These are phyloP conservation scores for Microsporum audouinii DNA, from an alignment of 2,329 filamentous ascomycete genomes.

Conservation along the genomic window DNA sequence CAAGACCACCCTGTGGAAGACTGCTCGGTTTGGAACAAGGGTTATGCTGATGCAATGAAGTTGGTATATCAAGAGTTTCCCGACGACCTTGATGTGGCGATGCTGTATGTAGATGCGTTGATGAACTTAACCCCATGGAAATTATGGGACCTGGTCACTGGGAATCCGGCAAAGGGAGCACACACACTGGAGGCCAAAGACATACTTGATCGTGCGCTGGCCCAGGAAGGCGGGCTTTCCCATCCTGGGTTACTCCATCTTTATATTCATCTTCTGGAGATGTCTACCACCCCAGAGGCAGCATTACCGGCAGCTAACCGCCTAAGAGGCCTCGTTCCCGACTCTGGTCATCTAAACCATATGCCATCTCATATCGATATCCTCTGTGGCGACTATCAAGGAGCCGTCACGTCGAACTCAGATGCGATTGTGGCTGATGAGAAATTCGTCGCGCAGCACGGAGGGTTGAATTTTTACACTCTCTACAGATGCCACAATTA, in stretches of 20 bases:
- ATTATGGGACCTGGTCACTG: conserved; percentile 51
- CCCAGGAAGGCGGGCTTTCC: conserved; percentile 35
- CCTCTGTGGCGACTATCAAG: conserved; percentile 58
- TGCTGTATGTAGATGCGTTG: conserved; percentile 52
- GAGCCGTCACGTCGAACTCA: conserved; percentile 55
- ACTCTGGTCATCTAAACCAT: conserved; percentile 59
- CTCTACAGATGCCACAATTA: conserved; percentile 65
- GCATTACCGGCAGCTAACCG: conserved; percentile 51
- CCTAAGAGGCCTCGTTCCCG: conserved; percentile 54
- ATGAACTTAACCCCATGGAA: conserved; percentile 57
- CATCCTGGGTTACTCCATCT: conserved; percentile 64
- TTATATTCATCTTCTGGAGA: conserved; percentile 69
- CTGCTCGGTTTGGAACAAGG: conserved; percentile 44
- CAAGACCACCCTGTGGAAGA: conserved; percentile 39
- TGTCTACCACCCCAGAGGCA: conserved; percentile 55
- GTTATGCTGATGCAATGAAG: conserved; percentile 53
- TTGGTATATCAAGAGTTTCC: conserved; percentile 42
- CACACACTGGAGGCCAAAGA: conserved; percentile 48
- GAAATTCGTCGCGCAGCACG: conserved; percentile 48
- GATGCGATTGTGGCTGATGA: conserved; percentile 58
- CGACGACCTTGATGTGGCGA: conserved; percentile 51
- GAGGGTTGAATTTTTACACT: conserved; percentile 59
- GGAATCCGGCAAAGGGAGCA: conserved; percentile 44
- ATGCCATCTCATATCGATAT: conserved; percentile 72
- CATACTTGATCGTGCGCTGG: conserved; percentile 49